These are phyloP conservation scores for Chondrus crispus DNA, from an alignment of 23 red algal genomes.

Conservation along the genomic window DNA sequence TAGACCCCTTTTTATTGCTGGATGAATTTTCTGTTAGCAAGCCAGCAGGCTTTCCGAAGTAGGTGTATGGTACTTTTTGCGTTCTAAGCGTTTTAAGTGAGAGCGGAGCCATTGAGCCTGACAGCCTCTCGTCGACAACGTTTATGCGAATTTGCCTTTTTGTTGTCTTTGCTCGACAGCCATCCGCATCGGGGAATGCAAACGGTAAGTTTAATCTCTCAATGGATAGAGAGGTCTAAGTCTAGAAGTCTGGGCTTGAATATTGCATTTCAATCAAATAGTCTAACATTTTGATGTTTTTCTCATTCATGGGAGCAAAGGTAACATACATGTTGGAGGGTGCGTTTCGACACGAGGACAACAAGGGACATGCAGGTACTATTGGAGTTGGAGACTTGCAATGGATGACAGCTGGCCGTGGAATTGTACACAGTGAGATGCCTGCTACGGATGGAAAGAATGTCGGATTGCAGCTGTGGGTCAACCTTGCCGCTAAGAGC, in stretches of 20 bases:
- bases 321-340: constrained; percentile 95
- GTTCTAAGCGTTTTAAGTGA: no score
- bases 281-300: background rate
- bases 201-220: background rate
- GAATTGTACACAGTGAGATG: constrained; percentile 94
- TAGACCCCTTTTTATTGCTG: constrained; percentile 93
- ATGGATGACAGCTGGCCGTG: constrained; percentile 94
- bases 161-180: background rate
- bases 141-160: no score
- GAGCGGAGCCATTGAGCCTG: no score
- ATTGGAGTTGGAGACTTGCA: constrained; percentile 83
- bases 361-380: constrained; percentile 86
- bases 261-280: no score
- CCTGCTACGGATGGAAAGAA: constrained; percentile 63
- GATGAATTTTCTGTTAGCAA: constrained; percentile 79
- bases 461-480: constrained; percentile 89
- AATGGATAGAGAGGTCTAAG: background rate
- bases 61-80: background rate
- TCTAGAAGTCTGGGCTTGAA: background rate
- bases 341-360: constrained; percentile 83
- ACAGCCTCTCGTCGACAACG: no score
- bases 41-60: constrained; percentile 86
- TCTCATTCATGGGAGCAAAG: background rate
- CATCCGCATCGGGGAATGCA: constrained; percentile 76
- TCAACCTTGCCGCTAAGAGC: constrained; percentile 72